Evolutionary conservation across 257 asterid species (phyloP), one percentile per base, ranked within the genome.

Genomic region (Parsonsia alboflavescens): DNA sequence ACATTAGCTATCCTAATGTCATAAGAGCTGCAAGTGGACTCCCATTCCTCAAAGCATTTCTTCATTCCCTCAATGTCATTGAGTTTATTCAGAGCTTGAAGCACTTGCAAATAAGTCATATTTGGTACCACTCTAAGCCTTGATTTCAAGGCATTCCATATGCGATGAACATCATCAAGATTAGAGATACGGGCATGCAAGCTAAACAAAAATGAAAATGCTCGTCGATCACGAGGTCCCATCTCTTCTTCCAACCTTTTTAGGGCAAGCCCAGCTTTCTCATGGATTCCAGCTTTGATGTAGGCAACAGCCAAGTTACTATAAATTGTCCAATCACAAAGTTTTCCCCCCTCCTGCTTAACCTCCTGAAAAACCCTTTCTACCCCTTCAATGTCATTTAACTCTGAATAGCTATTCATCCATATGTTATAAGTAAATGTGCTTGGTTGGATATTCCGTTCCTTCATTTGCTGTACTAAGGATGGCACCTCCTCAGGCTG

Each of bases 1-100:
- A 80, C 68, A 78, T 82, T 82, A 36, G 88, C 84, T 77, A 93
- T 56, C 85, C 89, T 89, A n/a, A 75, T 39, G 62, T 91, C 96
- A 39, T 74, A 91, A 75, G 70, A 77, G 15, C 80, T 68, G 83
- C 86, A 84, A 16, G 61, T 76, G 6, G 86, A 84, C 79, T 84
- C 92, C 97, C 98, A 93, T 79, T 93, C 98, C 76, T 79, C 74
- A 22, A 77, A 91, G 85, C 87, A 85, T 78, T 86, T 83, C 86
- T 89, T 81, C 84, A 91, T 49, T 63, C 91, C 93, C 39, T 78
- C 78, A 1, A 88, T 74, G 71, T 93, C 97, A 15, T 81, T 72
- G 74, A 83, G 79, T 58, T 81, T 93, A 69, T 73, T 74, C n/a
- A 93, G 86, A 77, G 97, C 87, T 62, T 86, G 90, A 75, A 89